A percentile compares a stretch with the other conserved stretches of the same genome.
phyloP scores from a whole-genome alignment of 2,329 filamentous ascomycete genomes.

The Juglanconis juglandina region DNA sequence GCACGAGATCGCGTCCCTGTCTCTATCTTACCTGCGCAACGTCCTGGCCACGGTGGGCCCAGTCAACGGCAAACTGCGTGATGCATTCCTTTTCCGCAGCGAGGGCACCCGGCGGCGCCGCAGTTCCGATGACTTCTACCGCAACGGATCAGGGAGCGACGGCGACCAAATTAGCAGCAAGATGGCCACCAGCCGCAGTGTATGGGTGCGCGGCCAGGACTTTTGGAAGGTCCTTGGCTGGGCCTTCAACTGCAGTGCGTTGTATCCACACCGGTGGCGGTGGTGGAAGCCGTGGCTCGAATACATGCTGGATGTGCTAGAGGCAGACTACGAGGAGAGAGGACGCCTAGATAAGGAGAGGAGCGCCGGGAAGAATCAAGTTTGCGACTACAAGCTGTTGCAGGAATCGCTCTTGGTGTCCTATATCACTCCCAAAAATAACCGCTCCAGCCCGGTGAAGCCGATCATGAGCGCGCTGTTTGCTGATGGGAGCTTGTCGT shows the following conservation, averaged over 20 bases:
- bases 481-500: slow-evolving; percentile 57
- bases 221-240: slow-evolving; percentile 90
- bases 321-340: slow-evolving; percentile 64
- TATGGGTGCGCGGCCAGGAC: slow-evolving; percentile 76
- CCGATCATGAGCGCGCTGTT: slow-evolving; percentile 65
- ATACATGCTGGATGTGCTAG: slow-evolving; percentile 74
- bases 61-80: slow-evolving; percentile 63
- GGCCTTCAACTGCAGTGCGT: slow-evolving; percentile 85
- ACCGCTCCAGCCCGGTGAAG: slow-evolving; percentile 43
- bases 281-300: slow-evolving; percentile 79
- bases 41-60: slow-evolving; percentile 65
- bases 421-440: slow-evolving; percentile 48
- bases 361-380: slow-evolving; percentile 21
- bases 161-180: slow-evolving; percentile 53
- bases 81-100: slow-evolving; percentile 66
- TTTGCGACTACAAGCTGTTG: slow-evolving; percentile 33
- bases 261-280: slow-evolving; percentile 71
- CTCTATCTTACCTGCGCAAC: slow-evolving; percentile 68
- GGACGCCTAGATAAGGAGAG: slow-evolving; percentile 42
- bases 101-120: slow-evolving; percentile 26
- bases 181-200: slow-evolving; percentile 60
- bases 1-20: slow-evolving; percentile 59
- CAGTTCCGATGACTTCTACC: slow-evolving; percentile 24
- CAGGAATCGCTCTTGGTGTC: slow-evolving; percentile 56
- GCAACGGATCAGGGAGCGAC: slow-evolving; percentile 35